Evolutionary conservation across 1,284 basidiomycete genomes (phyloP).

Genomic region (Puccinia hordei): DNA sequence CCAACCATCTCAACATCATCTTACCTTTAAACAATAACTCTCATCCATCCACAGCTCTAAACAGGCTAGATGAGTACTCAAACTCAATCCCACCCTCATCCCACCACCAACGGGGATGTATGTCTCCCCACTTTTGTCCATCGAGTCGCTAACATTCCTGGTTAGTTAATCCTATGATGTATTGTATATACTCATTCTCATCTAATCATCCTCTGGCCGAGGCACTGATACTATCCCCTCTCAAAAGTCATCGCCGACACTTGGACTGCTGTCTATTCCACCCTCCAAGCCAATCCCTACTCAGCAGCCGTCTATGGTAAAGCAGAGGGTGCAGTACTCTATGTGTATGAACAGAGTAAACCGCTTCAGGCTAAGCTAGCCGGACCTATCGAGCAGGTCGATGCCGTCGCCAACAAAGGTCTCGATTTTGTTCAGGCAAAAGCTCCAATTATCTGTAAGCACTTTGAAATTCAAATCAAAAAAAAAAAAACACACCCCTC

Average conservation of each 20-base stretch:
- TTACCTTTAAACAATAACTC: no score
- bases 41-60: neutral
- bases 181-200: no score
- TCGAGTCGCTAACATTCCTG: slow-evolving; percentile 41
- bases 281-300: slow-evolving; percentile 38
- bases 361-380: slow-evolving; percentile 46
- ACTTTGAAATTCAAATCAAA: neutral
- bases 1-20: neutral
- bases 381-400: slow-evolving; percentile 47
- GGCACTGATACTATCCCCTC: neutral
- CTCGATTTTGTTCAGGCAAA: slow-evolving; percentile 50
- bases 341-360: slow-evolving; percentile 43
- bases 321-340: slow-evolving; percentile 40
- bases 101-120: slow-evolving; percentile 11
- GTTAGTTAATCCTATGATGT: no score
- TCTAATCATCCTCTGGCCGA: no score
- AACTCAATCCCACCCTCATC: slow-evolving; percentile 18
- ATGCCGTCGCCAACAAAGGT: slow-evolving; percentile 48
- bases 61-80: slow-evolving; percentile 21
- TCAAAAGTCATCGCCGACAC: slow-evolving; percentile 42
- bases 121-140: slow-evolving; percentile 41
- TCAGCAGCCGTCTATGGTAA: slow-evolving; percentile 48
- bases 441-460: slow-evolving; percentile 45
- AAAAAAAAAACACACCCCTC: no score
- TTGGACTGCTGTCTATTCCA: slow-evolving; percentile 36